These are phyloP conservation scores for Leccinellum luteum DNA, from an alignment of 768 basidiomycete species.

Conservation along the genomic window DNA sequence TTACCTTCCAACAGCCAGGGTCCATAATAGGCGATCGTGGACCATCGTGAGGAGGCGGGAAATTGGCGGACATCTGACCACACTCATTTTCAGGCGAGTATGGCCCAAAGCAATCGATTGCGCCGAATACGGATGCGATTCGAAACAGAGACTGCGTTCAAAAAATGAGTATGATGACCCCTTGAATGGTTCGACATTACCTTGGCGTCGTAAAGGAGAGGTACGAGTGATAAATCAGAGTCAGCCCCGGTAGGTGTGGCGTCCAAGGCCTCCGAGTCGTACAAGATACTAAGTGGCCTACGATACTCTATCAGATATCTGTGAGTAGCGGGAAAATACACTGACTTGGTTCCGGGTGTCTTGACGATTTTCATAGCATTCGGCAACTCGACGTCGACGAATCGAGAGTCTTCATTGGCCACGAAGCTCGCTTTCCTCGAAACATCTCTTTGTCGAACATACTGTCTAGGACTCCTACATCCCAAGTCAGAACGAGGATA, in stretches of 20 bases:
- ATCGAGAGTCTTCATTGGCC: conserved; percentile 22
- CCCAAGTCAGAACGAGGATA: conserved; percentile 16
- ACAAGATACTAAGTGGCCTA: conserved; percentile 45
- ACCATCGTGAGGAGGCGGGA: conserved; percentile 54
- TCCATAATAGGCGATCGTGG: conserved; percentile 59
- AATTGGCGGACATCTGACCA: conserved; percentile 15
- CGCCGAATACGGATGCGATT: conserved; percentile 60
- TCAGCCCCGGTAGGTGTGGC: conserved; percentile 8
- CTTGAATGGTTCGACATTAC: conserved; percentile 34
- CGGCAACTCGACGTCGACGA: conserved; percentile 49
- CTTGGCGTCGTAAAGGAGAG: conserved; percentile 58
- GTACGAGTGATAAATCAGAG: conserved; percentile 46
- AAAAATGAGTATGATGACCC: conserved; percentile 5
- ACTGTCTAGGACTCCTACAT: conserved; percentile 23
- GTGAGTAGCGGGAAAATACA: neutral
- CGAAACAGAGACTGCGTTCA: conserved; percentile 45
- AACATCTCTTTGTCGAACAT: conserved; percentile 15
- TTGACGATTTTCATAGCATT: conserved; percentile 61
- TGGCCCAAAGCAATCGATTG: conserved; percentile 53
- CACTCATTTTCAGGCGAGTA: conserved; percentile 24
- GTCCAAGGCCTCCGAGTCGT: conserved; percentile 54
- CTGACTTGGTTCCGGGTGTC: conserved; percentile 50
- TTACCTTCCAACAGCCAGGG: conserved; percentile 66
- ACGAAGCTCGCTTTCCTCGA: conserved; percentile 13
- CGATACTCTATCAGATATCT: neutral